phyloP scores from a whole-genome alignment of 352 stramenopile species.

The Phytopythium vexans region DNA sequence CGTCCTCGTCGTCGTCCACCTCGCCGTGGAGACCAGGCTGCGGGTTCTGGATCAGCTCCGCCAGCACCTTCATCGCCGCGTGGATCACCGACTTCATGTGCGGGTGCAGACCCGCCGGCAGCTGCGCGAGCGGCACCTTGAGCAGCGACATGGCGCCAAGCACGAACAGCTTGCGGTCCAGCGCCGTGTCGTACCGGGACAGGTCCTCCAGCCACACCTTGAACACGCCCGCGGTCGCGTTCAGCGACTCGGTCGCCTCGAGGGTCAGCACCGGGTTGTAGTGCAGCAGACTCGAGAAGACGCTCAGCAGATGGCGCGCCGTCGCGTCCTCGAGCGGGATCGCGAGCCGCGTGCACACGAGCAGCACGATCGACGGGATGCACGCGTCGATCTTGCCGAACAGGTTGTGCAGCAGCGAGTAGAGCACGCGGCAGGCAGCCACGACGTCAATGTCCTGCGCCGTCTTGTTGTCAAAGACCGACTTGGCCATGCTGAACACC shows the following conservation, averaged over 20 bases:
- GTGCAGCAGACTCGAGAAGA: constrained; percentile 90
- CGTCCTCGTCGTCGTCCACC: constrained; percentile 45
- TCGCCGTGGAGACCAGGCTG: constrained; percentile 52
- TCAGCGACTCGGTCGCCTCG: constrained; percentile 82
- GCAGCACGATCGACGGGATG: constrained; percentile 68
- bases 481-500: constrained; percentile 77
- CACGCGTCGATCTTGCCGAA: constrained; percentile 80
- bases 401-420: constrained; percentile 82
- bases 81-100: constrained; percentile 90
- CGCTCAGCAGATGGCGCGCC: constrained; percentile 82
- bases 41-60: constrained; percentile 62
- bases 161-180: constrained; percentile 92
- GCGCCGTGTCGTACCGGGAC: constrained; percentile 71
- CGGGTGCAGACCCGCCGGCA: constrained; percentile 72
- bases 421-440: constrained; percentile 67
- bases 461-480: constrained; percentile 58
- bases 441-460: constrained; percentile 73
- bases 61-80: constrained; percentile 84
- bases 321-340: constrained; percentile 67
- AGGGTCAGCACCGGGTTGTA: constrained; percentile 93
- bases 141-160: constrained; percentile 91
- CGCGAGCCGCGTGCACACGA: constrained; percentile 59
- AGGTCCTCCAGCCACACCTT: constrained; percentile 90
- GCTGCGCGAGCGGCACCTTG: constrained; percentile 79
- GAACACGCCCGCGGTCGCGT: constrained; percentile 88